Conservation (phyloP, 805 yeast species). For the Monosporozyma unispora region DNA sequence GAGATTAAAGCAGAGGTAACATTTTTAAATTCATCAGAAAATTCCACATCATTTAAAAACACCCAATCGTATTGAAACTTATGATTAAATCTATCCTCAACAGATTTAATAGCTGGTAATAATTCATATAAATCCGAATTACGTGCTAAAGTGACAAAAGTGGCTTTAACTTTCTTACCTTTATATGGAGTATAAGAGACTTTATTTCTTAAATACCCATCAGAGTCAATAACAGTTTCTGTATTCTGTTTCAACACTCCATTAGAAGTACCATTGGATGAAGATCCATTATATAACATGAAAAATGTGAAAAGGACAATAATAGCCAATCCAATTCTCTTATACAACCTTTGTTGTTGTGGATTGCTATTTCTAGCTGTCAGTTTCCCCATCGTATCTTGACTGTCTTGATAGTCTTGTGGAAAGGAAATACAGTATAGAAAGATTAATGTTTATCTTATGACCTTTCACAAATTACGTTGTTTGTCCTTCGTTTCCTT, state of each 20-base stretch:
- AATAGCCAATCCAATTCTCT: constrained; percentile 11
- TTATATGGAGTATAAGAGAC: constrained; percentile 12
- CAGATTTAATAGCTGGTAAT: constrained; percentile 56
- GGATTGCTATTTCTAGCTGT: constrained; percentile 7
- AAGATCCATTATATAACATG: constrained; percentile 12
- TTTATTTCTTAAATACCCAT: constrained; percentile 11
- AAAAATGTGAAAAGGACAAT: constrained; percentile 13
- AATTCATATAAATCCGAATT: constrained; percentile 60
- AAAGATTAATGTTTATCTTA: no score
- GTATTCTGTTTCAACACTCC: background rate
- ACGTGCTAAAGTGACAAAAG: constrained; percentile 74
- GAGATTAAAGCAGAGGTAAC: constrained; percentile 60
- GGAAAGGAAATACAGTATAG: background rate
- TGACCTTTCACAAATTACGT: no score
- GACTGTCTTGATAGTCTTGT: background rate
- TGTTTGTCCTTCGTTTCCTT: no score
- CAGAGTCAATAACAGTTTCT: background rate
- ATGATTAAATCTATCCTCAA: constrained; percentile 84
- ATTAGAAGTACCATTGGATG: background rate
- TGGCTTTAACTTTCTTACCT: constrained; percentile 50
- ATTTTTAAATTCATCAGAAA: constrained; percentile 69
- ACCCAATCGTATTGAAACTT: constrained; percentile 90
- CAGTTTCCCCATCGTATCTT: constrained; percentile 8
- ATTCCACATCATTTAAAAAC: constrained; percentile 80
- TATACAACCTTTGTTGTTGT: constrained; percentile 10